Base-by-base conservation (phyloP, 2,329 filamentous ascomycete species). In the Didymella lethalis region DNA sequence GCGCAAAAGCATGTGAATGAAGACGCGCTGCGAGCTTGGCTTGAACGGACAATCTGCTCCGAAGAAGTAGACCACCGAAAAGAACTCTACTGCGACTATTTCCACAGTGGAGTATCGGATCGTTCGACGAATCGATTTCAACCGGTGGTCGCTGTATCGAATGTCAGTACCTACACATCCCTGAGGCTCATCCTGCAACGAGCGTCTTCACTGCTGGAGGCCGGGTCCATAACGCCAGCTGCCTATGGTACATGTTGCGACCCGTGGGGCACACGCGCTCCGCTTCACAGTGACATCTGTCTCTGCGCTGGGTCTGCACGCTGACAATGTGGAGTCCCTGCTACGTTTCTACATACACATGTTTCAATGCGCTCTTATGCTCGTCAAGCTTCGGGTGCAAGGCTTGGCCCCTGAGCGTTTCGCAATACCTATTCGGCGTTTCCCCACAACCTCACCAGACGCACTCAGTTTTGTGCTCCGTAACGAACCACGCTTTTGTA, bases 401-500 rank as follows among this genome's bases (percentile, higher is more conserved):
- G 50, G 56, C 56, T 59, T 59, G 56, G 49, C 38, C 47, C 20
- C 26, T 41, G 23, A 25, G 16, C 28, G 56, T 59, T 59, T 59
- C 56, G 56, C 50, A 54, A 49, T 34, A 25, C 49, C 49, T 45
- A 29, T 59, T 40, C 38, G n/a, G 44, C 41, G 56, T 54, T 54
- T 54, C 56, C 44, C 40, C 31, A 56, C 46, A 23, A 46, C 14
- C 45, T 54, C 44, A 43, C 46, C 56, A 59, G 50, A 59, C 56
- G 29, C 26, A 14, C 26, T 29, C 32, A 29, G 56, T 59, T 59
- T 59, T 49, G 56, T 47, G 26, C 50, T 59, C 50, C 56, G 50
- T 40, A 59, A n/a, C 7, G 11, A 32, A 41, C 41, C 25, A 20
- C 31, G 25, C 31, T 41, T 50, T 44, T 46, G 32, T 26, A 26